A percentile compares a stretch with the other conserved stretches of the same genome.
Evolutionary conservation across 768 basidiomycete species (phyloP).

Genomic region (Dacryopinax spathularia): DNA sequence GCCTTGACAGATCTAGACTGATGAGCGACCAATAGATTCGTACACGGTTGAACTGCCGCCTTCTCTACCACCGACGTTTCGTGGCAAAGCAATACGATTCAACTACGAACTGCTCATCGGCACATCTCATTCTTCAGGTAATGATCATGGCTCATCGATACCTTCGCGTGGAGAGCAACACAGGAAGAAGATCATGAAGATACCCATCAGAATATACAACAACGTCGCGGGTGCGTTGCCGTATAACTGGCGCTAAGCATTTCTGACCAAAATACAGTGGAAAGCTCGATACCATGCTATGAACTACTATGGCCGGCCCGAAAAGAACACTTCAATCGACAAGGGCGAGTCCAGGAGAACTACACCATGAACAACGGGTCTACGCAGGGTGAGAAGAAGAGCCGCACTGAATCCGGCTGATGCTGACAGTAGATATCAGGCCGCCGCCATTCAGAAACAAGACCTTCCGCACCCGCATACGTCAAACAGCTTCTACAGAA

Average conservation of each 20-base stretch:
- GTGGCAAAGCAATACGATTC: slow-evolving; percentile 69
- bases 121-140: slow-evolving; percentile 48
- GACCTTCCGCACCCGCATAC: not conserved
- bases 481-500: not conserved
- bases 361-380: not conserved
- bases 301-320: not conserved
- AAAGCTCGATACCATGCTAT: not conserved
- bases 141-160: slow-evolving; percentile 17
- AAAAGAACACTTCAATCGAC: not conserved
- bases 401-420: too few species aligned
- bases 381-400: too few species aligned
- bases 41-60: slow-evolving; percentile 65
- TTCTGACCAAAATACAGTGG: not conserved
- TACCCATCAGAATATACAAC: slow-evolving; percentile 84
- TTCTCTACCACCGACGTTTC: slow-evolving; percentile 78
- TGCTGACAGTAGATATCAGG: too few species aligned
- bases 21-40: slow-evolving; percentile 38
- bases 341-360: not conserved
- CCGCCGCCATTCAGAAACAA: not conserved
- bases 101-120: slow-evolving; percentile 86
- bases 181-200: slow-evolving; percentile 57
- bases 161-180: slow-evolving; percentile 24
- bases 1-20: not conserved
- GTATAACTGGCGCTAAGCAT: not conserved
- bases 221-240: slow-evolving; percentile 49